Percentiles rank a stretch among this genome's conserved stretches.
Conservation (phyloP, 768 basidiomycete genomes). For the Suillus ampliporus region DNA sequence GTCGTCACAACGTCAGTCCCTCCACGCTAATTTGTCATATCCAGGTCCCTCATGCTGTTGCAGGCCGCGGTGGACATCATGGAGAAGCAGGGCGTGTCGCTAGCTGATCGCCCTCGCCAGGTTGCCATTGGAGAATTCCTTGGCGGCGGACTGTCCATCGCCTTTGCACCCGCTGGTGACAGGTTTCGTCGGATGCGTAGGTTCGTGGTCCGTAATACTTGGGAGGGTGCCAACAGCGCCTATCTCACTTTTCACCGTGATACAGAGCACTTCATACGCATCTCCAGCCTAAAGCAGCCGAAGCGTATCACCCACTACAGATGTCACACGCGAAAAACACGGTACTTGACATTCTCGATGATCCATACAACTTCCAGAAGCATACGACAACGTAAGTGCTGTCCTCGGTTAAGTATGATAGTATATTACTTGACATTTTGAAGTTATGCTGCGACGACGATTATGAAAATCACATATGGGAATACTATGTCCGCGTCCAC, state of each 20-base stretch:
- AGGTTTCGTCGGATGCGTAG: conserved; percentile 60
- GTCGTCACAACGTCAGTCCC: conserved; percentile 28
- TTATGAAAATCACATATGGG: conserved; percentile 17
- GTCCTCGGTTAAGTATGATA: conserved; percentile 22
- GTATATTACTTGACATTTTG: conserved; percentile 10
- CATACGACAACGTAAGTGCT: conserved; percentile 42
- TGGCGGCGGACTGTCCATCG: conserved; percentile 56
- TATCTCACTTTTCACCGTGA: not conserved
- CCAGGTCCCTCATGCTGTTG: no score
- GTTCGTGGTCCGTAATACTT: conserved; percentile 24
- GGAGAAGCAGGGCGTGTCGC: conserved; percentile 57
- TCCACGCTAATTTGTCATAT: not conserved
- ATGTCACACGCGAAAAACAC: conserved; percentile 34
- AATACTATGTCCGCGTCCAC: conserved; percentile 10
- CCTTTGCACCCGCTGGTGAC: conserved; percentile 53
- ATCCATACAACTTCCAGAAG: conserved; percentile 28
- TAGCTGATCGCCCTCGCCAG: conserved; percentile 52
- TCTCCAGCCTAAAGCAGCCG: conserved; percentile 51
- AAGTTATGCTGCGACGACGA: conserved; percentile 19
- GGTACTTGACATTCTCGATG: conserved; percentile 20
- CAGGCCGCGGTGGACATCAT: conserved; percentile 59
- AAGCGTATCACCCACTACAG: conserved; percentile 48
- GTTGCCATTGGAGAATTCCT: conserved; percentile 59
- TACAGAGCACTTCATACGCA: conserved; percentile 57
- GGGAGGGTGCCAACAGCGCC: not conserved